Evolutionary conservation across 352 stramenopile genomes (phyloP), one percentile per base, ranked within the genome.

Genomic region (Pythium coloratum): DNA sequence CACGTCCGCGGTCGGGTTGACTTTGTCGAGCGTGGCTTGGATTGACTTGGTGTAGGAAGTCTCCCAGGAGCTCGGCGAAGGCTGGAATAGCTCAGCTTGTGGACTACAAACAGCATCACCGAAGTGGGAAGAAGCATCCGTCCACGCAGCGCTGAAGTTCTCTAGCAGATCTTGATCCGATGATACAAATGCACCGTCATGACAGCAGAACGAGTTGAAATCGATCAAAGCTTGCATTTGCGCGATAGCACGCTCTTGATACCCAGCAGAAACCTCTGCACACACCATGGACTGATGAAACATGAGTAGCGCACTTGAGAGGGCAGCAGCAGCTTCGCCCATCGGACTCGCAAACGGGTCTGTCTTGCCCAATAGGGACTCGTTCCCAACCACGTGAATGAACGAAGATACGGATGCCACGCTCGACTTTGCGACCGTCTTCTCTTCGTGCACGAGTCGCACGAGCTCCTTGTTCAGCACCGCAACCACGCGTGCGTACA

Each of bases 181-280:
- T 14, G 46, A 5, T 8, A n/a, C 6, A 32, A 16, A 24, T 3
- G n/a, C 20, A 14, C 2, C 6, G n/a, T 4, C 20, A 14, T 8
- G 18, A 26, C 46, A 32, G 20, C 18, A 16, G 34, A 30, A 64
- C 58, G 16, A n/a, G 63, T 71, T 73, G 24, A 76, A 20, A 32
- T 76, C 86, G 47, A 92, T 82, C 28, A 94, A 46, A 18, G 86
- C 86, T 74, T 94, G 84, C 3, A 86, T 33, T 14, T 91, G 80
- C n/a, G 80, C 69, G 14, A 96, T 73, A 3, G 80, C 76, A 18
- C 85, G 80, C 56, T 96, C 88, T 0, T 70, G 50, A 63, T 86
- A 90, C 0, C 86, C 88, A 6, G 78, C 73, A 28, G 78, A 80
- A 18, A 66, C 53, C 62, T 96, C 86, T 33, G 91, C 75, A 0